Conservation (phyloP, 2,329 filamentous ascomycete genomes). For the Metarhizium guizhouense region DNA sequence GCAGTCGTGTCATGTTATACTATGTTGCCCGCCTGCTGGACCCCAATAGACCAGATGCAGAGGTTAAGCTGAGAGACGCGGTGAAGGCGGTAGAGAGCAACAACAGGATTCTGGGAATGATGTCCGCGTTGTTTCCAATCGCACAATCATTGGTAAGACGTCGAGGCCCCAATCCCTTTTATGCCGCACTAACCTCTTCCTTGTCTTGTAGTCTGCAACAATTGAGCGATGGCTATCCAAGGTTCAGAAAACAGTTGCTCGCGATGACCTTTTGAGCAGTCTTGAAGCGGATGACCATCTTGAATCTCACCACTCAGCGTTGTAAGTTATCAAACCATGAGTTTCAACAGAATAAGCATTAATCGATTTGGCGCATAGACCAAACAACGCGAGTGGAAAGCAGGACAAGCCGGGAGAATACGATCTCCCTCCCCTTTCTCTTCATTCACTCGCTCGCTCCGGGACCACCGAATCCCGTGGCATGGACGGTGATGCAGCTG, state of each 20-base stretch:
- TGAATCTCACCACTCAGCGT: conserved; percentile 12
- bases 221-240: conserved; percentile 30
- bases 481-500: conserved; percentile 8
- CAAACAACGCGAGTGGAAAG: conserved; percentile 6
- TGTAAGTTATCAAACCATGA: conserved; percentile 7
- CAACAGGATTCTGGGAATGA: conserved; percentile 24
- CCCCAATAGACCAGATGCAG: conserved; percentile 23
- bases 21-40: conserved; percentile 35
- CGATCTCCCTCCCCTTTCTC: conserved; percentile 14
- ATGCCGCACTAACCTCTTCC: neutral
- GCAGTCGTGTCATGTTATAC: conserved; percentile 38
- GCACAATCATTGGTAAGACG: conserved; percentile 28
- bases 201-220: conserved; percentile 20
- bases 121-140: conserved; percentile 29
- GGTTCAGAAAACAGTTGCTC: conserved; percentile 21
- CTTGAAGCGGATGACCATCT: conserved; percentile 13
- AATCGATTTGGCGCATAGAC: conserved; percentile 2
- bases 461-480: conserved; percentile 4
- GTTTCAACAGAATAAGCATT: neutral
- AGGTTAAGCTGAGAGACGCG: conserved; percentile 27
- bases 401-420: conserved; percentile 9
- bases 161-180: neutral
- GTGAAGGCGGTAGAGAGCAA: conserved; percentile 32
- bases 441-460: conserved; percentile 13
- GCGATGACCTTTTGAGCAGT: conserved; percentile 12